Percentiles rank a stretch among this genome's conserved stretches.
Evolutionary conservation across 768 basidiomycete genomes (phyloP).

Genomic region (Strobilomyces dryophilus): DNA sequence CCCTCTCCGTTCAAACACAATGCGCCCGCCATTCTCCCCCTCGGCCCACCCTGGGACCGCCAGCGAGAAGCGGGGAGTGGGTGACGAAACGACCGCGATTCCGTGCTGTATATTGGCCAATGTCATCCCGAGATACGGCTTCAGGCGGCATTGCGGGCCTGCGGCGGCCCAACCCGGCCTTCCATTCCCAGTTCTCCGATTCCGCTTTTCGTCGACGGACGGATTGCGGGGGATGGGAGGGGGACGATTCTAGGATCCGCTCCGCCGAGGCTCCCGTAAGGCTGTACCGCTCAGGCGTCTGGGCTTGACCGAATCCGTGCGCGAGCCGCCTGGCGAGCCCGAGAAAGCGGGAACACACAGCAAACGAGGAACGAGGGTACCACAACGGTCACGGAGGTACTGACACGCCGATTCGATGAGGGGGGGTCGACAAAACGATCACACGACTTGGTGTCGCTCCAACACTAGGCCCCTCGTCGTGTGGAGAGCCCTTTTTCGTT

Average conservation of each 20-base stretch:
- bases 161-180: conserved; percentile 6
- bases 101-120: not conserved
- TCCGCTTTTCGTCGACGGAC: conserved; percentile 13
- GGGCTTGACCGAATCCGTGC: not conserved
- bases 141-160: conserved; percentile 1
- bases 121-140: not conserved
- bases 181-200: conserved; percentile 1
- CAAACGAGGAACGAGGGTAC: too few relatives aligned
- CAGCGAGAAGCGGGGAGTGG: not conserved
- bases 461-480: too few relatives aligned
- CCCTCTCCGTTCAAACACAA: not conserved
- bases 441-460: too few relatives aligned
- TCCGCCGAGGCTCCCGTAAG: not conserved
- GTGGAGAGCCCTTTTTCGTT: not conserved
- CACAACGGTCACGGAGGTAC: too few relatives aligned
- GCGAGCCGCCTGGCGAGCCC: not conserved
- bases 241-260: not conserved
- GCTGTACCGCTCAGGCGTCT: not conserved
- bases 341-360: not conserved
- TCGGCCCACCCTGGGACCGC: not conserved
- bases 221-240: not conserved
- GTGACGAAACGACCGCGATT: not conserved
- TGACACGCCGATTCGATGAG: too few relatives aligned
- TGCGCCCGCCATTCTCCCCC: not conserved
- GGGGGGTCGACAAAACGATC: too few relatives aligned